Conservation (phyloP, 2,329 filamentous ascomycete species). For the Trichoderma guizhouense region DNA sequence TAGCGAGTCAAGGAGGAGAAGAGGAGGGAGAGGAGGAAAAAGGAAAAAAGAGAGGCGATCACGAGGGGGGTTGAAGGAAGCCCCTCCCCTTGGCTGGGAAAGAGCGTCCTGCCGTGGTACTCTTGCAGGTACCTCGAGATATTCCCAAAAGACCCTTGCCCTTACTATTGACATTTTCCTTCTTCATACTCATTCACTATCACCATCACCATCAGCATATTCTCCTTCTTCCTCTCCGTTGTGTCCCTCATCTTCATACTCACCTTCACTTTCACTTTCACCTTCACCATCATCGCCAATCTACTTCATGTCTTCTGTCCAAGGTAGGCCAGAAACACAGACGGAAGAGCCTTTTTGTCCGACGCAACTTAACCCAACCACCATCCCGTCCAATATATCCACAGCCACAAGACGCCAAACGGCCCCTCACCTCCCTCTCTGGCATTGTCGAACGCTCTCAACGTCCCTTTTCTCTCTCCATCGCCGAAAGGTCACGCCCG, state of each 20-base stretch:
- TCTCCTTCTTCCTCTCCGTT: neutral
- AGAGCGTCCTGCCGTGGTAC: neutral
- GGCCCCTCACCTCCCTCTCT: slow-evolving; percentile 14
- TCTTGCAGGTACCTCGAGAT: neutral
- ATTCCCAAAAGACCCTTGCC: neutral
- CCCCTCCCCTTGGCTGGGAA: neutral
- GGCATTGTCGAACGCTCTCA: neutral
- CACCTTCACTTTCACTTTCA: neutral
- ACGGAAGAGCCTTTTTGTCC: neutral
- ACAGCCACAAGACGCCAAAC: slow-evolving; percentile 5
- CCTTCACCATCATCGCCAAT: neutral
- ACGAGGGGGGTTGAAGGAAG: neutral
- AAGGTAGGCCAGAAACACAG: neutral
- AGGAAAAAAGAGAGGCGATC: slow-evolving; percentile 8
- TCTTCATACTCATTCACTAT: neutral
- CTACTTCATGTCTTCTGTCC: neutral
- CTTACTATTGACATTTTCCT: neutral
- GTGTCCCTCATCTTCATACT: neutral
- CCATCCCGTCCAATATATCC: neutral
- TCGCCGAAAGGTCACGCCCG: neutral
- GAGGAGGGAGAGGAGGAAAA: neutral
- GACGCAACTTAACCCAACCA: neutral
- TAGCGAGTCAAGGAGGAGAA: neutral
- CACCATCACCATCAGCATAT: neutral
- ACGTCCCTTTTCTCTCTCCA: neutral